Evolutionary conservation across 106 monocot species (phyloP), one percentile per base, ranked within the genome.

Genomic region (Dactylorhiza incarnata): DNA sequence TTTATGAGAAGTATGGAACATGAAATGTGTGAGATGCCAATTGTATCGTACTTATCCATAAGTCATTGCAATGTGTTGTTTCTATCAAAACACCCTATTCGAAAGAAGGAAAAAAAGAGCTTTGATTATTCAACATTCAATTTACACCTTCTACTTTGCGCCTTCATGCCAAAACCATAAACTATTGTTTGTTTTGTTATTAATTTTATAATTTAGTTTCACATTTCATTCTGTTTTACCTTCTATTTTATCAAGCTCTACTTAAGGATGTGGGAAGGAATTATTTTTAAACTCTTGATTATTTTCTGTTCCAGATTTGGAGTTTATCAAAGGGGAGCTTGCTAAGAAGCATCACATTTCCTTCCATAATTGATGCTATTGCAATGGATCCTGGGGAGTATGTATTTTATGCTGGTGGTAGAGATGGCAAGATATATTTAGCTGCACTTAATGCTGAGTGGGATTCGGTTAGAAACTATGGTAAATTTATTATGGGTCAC

Each of bases 381-480:
- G 84, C 87, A 37, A 58, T 97, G 71, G 91, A 97, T 81, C 93
- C 91, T 22, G 84, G 79, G 55, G 89, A 93, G 72, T 81, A 87
- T 77, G 62, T 56, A 61, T 93, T 91, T 79, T 97, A 91, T 87
- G 96, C 91, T 80, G 91, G 89, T 78, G 75, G 89, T 70, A 84
- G 82, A 84, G 96, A 97, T 87, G 91, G 96, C 19, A 93, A 91
- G 50, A 91, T 97, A 78, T 94, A 97, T 78, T 76, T 93, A 75
- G 86, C 84, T 59, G 87, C 87, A 59, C 85, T 97, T 77, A 87
- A 77, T 85, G 89, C 83, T 78, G 84, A 84, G 80, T 74, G 67
- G 53, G 75, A 81, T 44, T 74, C 86, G 45, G 76, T 70, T 20
- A 77, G 80, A 67, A 83, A 65, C 72, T 74, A 81, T 84, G 89